These are phyloP conservation scores for Neospermospora avenae DNA, from an alignment of 2,329 filamentous ascomycete species.

Conservation along the genomic window DNA sequence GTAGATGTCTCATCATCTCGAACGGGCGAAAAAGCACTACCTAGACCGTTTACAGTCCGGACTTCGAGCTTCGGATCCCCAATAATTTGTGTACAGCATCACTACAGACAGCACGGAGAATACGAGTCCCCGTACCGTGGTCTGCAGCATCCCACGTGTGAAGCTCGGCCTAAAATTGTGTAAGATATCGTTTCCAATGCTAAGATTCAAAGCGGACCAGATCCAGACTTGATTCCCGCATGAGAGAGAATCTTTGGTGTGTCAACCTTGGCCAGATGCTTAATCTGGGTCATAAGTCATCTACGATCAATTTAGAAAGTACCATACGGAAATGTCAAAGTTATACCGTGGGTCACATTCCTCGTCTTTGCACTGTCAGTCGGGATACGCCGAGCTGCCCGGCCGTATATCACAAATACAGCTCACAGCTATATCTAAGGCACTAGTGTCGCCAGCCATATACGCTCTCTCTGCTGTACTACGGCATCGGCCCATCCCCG, in stretches of 20 bases:
- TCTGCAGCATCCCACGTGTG: not conserved
- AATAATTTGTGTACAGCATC: not conserved
- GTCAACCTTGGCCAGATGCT: not conserved
- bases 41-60: not conserved
- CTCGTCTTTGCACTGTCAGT: not conserved
- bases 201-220: not conserved
- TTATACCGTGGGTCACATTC: not conserved
- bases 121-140: not conserved
- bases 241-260: not conserved
- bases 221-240: not conserved
- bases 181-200: not conserved
- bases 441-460: not conserved
- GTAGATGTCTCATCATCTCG: not conserved
- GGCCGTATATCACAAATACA: not conserved
- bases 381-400: not conserved
- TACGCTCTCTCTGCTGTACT: not conserved
- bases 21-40: not conserved
- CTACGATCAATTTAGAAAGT: not conserved
- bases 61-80: slow-evolving; percentile 2
- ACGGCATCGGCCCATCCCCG: not conserved
- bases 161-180: not conserved
- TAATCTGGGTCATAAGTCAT: not conserved
- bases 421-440: not conserved
- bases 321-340: not conserved
- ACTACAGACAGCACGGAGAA: not conserved